Conservation (phyloP, 805 yeast species). For the Yarrowia divulgata region DNA sequence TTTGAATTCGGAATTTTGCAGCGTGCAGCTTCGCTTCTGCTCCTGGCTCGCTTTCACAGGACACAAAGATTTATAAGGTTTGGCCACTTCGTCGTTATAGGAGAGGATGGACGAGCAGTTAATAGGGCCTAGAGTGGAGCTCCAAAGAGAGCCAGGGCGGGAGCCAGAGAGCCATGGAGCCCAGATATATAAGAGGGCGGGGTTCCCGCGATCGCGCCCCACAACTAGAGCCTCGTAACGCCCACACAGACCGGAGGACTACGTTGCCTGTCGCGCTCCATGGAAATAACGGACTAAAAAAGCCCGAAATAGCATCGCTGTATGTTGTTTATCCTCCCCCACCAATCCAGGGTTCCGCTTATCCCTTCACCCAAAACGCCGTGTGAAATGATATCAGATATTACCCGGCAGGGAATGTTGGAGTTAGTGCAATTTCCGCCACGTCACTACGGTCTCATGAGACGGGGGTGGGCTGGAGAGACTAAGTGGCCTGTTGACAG, state of each 20-base stretch:
- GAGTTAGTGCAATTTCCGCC: constrained; percentile 14
- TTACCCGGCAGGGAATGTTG: constrained; percentile 35
- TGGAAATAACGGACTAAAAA: constrained; percentile 5
- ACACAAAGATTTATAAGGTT: constrained; percentile 32
- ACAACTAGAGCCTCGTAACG: background rate
- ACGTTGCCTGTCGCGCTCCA: background rate
- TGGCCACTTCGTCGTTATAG: constrained; percentile 33
- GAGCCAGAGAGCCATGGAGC: background rate
- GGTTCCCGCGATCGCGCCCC: background rate
- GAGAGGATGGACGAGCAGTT: constrained; percentile 17
- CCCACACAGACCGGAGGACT: background rate
- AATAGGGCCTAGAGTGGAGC: constrained; percentile 6
- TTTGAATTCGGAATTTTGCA: constrained; percentile 37
- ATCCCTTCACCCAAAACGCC: constrained; percentile 22
- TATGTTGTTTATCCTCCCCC: constrained; percentile 30
- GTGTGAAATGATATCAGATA: constrained; percentile 6
- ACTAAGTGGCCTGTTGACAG: background rate
- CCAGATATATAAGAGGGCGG: background rate
- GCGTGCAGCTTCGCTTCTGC: constrained; percentile 39
- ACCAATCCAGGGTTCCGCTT: constrained; percentile 20
- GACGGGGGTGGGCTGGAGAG: background rate
- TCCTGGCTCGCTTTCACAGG: constrained; percentile 37
- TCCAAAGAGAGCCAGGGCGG: background rate
- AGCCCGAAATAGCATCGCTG: constrained; percentile 23
- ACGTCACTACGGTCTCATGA: background rate